These are phyloP conservation scores for Globisporangium cylindrosporum DNA, from an alignment of 352 stramenopile genomes.

Conservation along the genomic window DNA sequence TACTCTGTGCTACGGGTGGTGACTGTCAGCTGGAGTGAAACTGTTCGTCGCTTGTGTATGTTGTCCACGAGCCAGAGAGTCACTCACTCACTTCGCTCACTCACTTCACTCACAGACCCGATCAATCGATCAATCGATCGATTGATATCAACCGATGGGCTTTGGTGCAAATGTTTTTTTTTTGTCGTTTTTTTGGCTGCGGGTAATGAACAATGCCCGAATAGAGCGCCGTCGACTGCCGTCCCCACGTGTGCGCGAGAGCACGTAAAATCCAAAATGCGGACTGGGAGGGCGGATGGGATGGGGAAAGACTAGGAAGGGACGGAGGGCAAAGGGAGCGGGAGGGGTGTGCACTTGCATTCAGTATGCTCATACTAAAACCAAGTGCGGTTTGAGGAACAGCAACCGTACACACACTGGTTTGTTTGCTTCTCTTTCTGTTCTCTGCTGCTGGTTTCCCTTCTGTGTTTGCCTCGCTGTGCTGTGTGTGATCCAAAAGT, in stretches of 20 bases:
- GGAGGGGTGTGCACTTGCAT: constrained; percentile 6
- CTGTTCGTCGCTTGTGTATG: not conserved
- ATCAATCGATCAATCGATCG: no score
- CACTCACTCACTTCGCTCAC: not conserved
- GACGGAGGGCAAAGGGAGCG: not conserved
- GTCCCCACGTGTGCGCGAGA: constrained; percentile 10
- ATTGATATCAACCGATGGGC: not conserved
- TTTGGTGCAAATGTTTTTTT: not conserved
- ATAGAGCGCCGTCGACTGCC: not conserved
- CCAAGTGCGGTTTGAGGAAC: constrained; percentile 3
- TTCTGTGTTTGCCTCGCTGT: no score
- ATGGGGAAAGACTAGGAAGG: not conserved
- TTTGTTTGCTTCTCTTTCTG: not conserved
- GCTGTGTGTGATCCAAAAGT: not conserved
- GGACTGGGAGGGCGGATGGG: not conserved
- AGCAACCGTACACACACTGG: constrained; percentile 7
- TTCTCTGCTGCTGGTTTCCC: not conserved
- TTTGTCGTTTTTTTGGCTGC: not conserved
- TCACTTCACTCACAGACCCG: not conserved
- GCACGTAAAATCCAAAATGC: constrained; percentile 50
- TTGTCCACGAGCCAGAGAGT: not conserved
- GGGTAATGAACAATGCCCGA: not conserved
- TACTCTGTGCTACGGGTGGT: constrained; percentile 1
- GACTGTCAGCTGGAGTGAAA: not conserved
- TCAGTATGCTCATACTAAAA: constrained; percentile 22